A percentile compares a stretch with the other conserved stretches of the same genome.
phyloP scores from a whole-genome alignment of 2,329 filamentous ascomycete species.

The Fusarium clavum region DNA sequence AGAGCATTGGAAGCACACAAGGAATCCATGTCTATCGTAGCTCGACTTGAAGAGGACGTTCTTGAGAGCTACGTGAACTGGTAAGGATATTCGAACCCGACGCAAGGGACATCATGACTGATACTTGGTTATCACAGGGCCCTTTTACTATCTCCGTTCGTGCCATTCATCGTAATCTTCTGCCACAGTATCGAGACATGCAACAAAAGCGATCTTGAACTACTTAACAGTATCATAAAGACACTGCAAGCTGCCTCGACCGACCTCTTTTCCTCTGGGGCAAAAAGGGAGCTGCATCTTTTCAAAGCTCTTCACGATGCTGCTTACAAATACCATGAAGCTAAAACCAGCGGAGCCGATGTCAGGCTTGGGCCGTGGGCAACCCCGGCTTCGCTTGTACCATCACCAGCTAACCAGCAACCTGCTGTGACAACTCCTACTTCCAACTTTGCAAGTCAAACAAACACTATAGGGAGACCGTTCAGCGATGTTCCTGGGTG shows the following conservation, averaged over 20 bases:
- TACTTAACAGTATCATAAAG: not conserved
- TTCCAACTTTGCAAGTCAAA: not conserved
- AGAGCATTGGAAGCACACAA: not conserved
- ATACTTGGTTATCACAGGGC: not conserved
- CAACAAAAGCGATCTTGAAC: not conserved
- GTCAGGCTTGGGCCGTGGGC: not conserved
- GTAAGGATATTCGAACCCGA: not conserved
- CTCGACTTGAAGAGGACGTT: not conserved
- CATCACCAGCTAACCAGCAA: not conserved
- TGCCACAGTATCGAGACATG: slow-evolving; percentile 14
- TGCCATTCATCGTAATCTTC: slow-evolving; percentile 10
- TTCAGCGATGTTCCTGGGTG: not conserved
- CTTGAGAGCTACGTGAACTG: not conserved
- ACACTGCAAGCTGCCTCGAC: not conserved
- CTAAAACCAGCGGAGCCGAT: not conserved
- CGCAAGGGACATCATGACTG: not conserved
- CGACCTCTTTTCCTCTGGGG: not conserved
- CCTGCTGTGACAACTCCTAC: rapidly evolving
- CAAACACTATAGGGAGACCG: no score
- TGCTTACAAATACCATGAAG: not conserved
- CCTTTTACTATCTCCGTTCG: slow-evolving; percentile 12
- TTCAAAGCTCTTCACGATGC: not conserved
- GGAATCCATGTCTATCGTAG: not conserved
- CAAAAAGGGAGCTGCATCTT: not conserved
- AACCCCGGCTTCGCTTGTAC: not conserved